These are phyloP conservation scores for Gossypium gossypioides DNA, from an alignment of 441 rosid species.

Conservation along the genomic window DNA sequence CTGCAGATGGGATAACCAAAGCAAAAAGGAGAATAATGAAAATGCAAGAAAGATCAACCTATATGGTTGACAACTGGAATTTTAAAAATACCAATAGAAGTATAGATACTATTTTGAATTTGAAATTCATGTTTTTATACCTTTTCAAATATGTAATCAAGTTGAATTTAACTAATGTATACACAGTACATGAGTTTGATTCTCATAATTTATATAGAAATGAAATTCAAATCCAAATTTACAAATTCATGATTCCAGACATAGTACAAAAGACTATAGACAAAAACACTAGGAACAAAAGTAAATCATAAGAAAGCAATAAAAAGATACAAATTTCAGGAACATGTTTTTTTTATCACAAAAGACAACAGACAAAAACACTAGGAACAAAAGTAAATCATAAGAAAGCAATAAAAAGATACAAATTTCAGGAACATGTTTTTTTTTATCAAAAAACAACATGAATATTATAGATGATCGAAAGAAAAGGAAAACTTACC, in stretches of 20 bases:
- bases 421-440: background rate
- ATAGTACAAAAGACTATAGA: background rate
- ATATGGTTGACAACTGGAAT: background rate
- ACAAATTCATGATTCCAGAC: background rate
- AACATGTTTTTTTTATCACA: background rate
- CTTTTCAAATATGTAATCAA: background rate
- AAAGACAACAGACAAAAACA: background rate
- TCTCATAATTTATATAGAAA: background rate
- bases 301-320: background rate
- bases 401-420: background rate
- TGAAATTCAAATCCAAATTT: background rate
- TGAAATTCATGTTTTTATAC: background rate
- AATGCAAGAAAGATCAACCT: background rate
- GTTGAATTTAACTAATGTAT: background rate
- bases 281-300: background rate
- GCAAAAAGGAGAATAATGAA: background rate
- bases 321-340: background rate
- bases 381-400: background rate
- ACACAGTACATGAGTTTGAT: background rate
- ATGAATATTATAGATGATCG: background rate
- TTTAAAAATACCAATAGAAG: background rate
- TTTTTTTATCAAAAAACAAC: background rate
- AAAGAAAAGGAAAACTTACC: constrained; percentile 24
- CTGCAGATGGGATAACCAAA: background rate
- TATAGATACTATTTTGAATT: background rate